Conservation (phyloP, 208 protist genomes). For the Wallacemonas sp. region DNA sequence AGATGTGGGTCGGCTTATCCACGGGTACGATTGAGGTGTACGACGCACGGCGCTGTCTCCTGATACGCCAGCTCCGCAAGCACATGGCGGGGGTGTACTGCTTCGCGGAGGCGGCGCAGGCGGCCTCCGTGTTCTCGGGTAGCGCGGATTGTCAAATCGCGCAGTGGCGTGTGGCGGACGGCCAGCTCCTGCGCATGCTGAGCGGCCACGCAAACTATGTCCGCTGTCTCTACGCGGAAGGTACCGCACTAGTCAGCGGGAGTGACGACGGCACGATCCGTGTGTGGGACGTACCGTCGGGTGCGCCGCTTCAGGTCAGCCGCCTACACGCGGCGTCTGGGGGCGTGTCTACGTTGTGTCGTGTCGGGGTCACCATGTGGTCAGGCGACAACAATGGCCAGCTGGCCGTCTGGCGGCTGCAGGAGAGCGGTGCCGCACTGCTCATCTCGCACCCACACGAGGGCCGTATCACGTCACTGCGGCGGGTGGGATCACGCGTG, state of each 20-base stretch:
- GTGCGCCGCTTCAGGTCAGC: slow-evolving; percentile 33
- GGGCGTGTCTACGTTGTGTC: slow-evolving; percentile 78
- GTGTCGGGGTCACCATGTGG: slow-evolving; percentile 84
- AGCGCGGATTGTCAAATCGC: slow-evolving; percentile 82
- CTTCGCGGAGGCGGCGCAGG: slow-evolving; percentile 28
- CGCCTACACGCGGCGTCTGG: slow-evolving; percentile 53
- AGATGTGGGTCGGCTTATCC: slow-evolving; percentile 85
- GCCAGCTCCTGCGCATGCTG: slow-evolving; percentile 63
- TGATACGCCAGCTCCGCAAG: slow-evolving; percentile 61
- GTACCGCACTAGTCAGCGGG: slow-evolving; percentile 70
- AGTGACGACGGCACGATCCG: slow-evolving; percentile 79
- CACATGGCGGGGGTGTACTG: slow-evolving; percentile 84
- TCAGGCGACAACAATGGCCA: slow-evolving; percentile 72
- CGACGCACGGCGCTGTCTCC: slow-evolving; percentile 30
- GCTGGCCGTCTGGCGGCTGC: slow-evolving; percentile 66
- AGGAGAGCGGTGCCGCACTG: slow-evolving; percentile 25
- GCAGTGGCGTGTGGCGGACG: slow-evolving; percentile 64
- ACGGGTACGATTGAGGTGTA: slow-evolving; percentile 83
- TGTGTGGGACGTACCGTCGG: slow-evolving; percentile 68
- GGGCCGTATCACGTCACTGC: slow-evolving; percentile 47
- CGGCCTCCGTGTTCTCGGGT: slow-evolving; percentile 57
- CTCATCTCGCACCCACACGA: slow-evolving; percentile 37
- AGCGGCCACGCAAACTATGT: slow-evolving; percentile 82
- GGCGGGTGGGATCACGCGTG: slow-evolving; percentile 48
- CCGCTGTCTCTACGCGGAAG: slow-evolving; percentile 82